Base-by-base conservation (phyloP, 1,284 basidiomycete genomes). In the Inonotus obliquus region DNA sequence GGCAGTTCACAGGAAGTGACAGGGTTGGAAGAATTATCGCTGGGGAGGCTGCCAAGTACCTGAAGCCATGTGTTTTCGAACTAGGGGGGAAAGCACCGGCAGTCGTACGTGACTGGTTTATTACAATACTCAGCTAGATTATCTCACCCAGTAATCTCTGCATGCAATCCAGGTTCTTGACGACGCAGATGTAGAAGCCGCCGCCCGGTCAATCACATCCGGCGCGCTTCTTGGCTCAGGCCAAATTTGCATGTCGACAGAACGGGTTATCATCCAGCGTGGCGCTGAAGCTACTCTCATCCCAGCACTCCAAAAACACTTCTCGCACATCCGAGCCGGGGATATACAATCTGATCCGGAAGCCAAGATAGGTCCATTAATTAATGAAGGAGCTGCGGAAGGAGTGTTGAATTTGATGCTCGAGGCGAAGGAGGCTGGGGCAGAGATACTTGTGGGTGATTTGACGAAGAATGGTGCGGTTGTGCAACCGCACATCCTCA, bases 51-150 rank as follows among this genome's bases (percentile, higher is more conserved):
- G 89, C 87, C 17, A 89, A 88, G 69, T 77, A 87, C 65, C 77
- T 92, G 14, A 91, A 89, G 63, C 85, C 89, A 7, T 85, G 83
- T 59, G 82, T 90, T 0, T 75, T 91, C 32, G 88, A 87, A 73
- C 80, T 91, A 7, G 89, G 89, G 32, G 89, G 90, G 29, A 92
- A 92, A 72, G 82, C 86, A 11, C 89, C 89, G 7, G 81, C 83
- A 1, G 79, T 91, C 53, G 81, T 91, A 62, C 57, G 77, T 69
- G 35, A 21, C 37, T 29, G n/a, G 32, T 48, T n/a, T n/a, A 17
- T 21, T 45, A 23, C 5, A 14, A 23, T 49, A n/a, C n/a, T n/a
- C n/a, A n/a, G n/a, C 47, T 17, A 17, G 17, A 11, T 32, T 17
- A 6, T 6, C 17, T 7, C 29, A 35, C 0, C n/a, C 14, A 19